These are phyloP conservation scores for Deinandra increscens DNA, from an alignment of 129 eudicot genomes.

Conservation along the genomic window DNA sequence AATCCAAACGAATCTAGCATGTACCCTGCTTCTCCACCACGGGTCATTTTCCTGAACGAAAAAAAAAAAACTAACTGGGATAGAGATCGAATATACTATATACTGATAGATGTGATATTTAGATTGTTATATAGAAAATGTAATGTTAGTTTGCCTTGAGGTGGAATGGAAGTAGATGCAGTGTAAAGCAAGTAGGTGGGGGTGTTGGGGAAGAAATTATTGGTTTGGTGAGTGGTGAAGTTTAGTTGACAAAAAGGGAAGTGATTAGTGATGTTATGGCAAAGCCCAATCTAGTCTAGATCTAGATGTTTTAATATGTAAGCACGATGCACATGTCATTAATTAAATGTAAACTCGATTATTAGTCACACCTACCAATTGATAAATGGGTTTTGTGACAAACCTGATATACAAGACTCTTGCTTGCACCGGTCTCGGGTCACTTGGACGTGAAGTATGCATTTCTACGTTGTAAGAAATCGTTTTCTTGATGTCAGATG, in stretches of 20 bases:
- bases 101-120: neutral
- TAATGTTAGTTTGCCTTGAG: neutral
- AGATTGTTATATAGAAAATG: constrained; percentile 25
- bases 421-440: no score
- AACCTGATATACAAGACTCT: no score
- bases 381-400: neutral
- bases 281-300: constrained; percentile 8
- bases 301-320: constrained; percentile 9
- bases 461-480: no score
- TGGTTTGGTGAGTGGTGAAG: constrained; percentile 33
- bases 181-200: constrained; percentile 26
- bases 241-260: constrained; percentile 34
- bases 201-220: constrained; percentile 27
- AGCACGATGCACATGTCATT: constrained; percentile 19
- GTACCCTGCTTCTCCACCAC: constrained; percentile 90
- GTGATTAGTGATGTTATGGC: constrained; percentile 11
- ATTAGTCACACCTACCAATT: constrained; percentile 15
- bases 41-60: constrained; percentile 29
- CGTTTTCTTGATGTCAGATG: no score
- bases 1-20: constrained; percentile 41
- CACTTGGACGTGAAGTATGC: no score
- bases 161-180: neutral
- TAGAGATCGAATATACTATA: neutral
- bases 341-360: neutral
- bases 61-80: neutral